Evolutionary conservation across 441 rosid species (phyloP).

Genomic region (Arabidopsis hybrid): DNA sequence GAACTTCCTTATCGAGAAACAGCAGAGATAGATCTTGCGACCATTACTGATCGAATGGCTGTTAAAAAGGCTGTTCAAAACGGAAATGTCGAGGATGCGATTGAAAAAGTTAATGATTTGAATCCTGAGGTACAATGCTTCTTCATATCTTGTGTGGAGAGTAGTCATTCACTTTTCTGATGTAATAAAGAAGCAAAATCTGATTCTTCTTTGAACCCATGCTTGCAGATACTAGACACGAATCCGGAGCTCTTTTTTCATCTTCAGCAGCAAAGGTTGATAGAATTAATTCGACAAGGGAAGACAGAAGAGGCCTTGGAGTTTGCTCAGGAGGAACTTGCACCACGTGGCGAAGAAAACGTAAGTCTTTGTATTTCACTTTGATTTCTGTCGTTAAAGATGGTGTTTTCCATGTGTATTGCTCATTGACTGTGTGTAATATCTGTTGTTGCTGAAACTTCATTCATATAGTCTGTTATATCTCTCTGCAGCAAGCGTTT

Average conservation of each 20-base stretch:
- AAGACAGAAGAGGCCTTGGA: constrained; percentile 90
- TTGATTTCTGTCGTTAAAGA: neutral
- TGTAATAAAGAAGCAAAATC: neutral
- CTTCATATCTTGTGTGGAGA: constrained; percentile 10
- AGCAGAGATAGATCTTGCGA: constrained; percentile 96
- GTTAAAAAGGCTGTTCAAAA: constrained; percentile 94
- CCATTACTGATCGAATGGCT: constrained; percentile 92
- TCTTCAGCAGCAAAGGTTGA: constrained; percentile 96
- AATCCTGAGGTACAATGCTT: constrained; percentile 79
- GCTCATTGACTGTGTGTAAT: constrained; percentile 14
- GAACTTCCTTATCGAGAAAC: constrained; percentile 56
- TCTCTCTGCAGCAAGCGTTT: constrained; percentile 72
- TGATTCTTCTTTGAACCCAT: neutral
- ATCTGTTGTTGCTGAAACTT: constrained; percentile 2
- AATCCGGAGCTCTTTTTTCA: constrained; percentile 97
- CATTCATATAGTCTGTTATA: neutral
- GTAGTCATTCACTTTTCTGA: neutral
- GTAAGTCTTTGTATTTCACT: constrained; percentile 47
- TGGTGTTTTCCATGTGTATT: constrained; percentile 1
- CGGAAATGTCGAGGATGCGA: constrained; percentile 97
- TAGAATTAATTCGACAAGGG: constrained; percentile 93
- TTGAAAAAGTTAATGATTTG: constrained; percentile 92
- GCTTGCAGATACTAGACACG: constrained; percentile 83
- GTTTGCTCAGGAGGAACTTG: constrained; percentile 99
- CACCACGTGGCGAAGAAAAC: constrained; percentile 96